These are phyloP conservation scores for Parsonsia alboflavescens DNA, from an alignment of 257 asterid genomes.

Conservation along the genomic window DNA sequence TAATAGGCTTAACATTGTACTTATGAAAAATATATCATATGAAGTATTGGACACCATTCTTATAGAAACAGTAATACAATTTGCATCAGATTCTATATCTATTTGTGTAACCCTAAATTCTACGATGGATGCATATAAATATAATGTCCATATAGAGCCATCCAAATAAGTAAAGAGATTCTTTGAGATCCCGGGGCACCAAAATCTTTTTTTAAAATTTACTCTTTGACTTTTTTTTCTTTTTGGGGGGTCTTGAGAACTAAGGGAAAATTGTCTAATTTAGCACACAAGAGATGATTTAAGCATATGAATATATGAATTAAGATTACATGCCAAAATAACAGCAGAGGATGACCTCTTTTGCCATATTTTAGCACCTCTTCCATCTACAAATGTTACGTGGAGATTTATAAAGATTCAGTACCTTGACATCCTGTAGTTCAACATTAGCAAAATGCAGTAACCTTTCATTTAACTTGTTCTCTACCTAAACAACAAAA, in stretches of 20 bases:
- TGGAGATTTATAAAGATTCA: slow-evolving; percentile 11
- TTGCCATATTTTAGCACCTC: not conserved
- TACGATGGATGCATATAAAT: not conserved
- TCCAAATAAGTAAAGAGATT: not conserved
- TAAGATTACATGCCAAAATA: not conserved
- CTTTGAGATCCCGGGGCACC: not conserved
- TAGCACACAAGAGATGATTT: not conserved
- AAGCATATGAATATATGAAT: not conserved
- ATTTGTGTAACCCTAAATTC: not conserved
- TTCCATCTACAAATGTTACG: not conserved
- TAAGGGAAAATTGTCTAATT: not conserved
- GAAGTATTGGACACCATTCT: not conserved
- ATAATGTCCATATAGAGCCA: not conserved
- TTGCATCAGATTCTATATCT: not conserved
- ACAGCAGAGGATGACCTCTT: not conserved
- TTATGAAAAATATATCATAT: not conserved
- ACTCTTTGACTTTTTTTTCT: not conserved
- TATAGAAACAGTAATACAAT: not conserved
- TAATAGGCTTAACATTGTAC: not conserved
- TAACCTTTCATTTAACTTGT: slow-evolving; percentile 57
- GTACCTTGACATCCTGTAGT: slow-evolving; percentile 90
- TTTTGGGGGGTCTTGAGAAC: not conserved
- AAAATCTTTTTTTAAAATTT: not conserved
- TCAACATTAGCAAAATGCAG: slow-evolving; percentile 64
- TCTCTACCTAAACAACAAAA: slow-evolving; percentile 55